Conservation (phyloP, 2,329 filamentous ascomycete species). For the Fusarium subtropicale region DNA sequence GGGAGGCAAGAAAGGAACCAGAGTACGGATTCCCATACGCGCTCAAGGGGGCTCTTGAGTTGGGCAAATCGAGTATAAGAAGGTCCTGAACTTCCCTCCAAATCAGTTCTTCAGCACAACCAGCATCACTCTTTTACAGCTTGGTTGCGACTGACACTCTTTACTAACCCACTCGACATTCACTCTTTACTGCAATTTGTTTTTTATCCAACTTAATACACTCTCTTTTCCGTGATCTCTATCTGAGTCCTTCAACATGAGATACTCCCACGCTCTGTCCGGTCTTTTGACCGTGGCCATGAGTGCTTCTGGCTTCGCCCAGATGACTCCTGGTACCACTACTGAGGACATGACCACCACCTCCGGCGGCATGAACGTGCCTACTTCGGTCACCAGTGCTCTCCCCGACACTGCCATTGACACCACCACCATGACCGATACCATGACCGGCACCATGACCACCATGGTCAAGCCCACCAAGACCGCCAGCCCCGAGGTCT, state of each 20-base stretch:
- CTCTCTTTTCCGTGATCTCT: not conserved
- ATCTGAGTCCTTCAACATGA: slow-evolving; percentile 24
- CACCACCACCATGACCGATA: slow-evolving; percentile 1
- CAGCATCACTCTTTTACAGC: slow-evolving; percentile 37
- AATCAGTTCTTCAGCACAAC: slow-evolving; percentile 33
- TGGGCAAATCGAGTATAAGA: slow-evolving; percentile 26
- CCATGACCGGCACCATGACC: slow-evolving; percentile 13
- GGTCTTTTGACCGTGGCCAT: slow-evolving; percentile 41
- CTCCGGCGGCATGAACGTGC: slow-evolving; percentile 21
- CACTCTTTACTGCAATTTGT: slow-evolving; percentile 21
- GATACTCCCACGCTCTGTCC: slow-evolving; percentile 34
- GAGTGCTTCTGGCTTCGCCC: slow-evolving; percentile 20
- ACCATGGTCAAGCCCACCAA: slow-evolving; percentile 20
- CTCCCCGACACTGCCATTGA: not conserved
- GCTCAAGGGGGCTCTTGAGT: not conserved
- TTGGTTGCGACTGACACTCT: slow-evolving; percentile 38
- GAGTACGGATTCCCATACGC: fast-evolving
- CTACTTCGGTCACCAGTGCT: slow-evolving; percentile 6
- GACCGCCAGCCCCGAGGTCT: slow-evolving; percentile 14
- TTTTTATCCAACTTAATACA: slow-evolving; percentile 31
- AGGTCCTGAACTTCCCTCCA: slow-evolving; percentile 12
- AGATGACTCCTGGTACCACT: not conserved
- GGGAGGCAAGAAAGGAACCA: not conserved
- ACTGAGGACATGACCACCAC: not conserved
- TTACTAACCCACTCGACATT: slow-evolving; percentile 19